Conservation (phyloP, 192 early-diverging fungal species). For the Geosiphon pyriformis region DNA sequence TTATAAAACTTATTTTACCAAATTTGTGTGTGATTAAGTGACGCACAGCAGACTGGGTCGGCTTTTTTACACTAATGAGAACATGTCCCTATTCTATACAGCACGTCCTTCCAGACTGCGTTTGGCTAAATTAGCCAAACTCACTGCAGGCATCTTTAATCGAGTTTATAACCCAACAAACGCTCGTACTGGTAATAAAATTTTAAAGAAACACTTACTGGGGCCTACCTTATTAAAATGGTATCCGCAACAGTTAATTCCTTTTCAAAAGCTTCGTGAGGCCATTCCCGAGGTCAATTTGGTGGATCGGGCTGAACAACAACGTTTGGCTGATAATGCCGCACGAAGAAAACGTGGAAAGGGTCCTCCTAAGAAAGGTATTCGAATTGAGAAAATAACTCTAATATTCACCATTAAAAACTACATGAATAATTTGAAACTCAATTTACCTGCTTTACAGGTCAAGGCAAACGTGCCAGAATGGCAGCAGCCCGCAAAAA, state of each 20-base stretch:
- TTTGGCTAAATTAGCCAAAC: not conserved
- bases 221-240: constrained; percentile 61
- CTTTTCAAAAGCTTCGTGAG: constrained; percentile 45
- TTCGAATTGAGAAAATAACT: too few species aligned
- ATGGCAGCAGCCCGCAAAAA: too few species aligned
- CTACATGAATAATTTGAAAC: too few species aligned
- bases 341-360: constrained; percentile 67
- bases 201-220: constrained; percentile 61
- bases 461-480: too few species aligned
- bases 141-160: constrained; percentile 50
- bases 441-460: too few species aligned
- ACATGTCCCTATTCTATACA: too few species aligned
- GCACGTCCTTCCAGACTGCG: not conserved
- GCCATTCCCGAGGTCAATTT: constrained; percentile 48
- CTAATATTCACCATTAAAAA: too few species aligned
- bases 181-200: constrained; percentile 65
- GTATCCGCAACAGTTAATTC: constrained; percentile 55
- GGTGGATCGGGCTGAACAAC: constrained; percentile 56
- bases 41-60: too few species aligned
- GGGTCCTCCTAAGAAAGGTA: constrained; percentile 74
- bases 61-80: too few species aligned
- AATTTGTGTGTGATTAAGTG: too few species aligned
- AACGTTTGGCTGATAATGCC: constrained; percentile 60
- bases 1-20: too few species aligned
- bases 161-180: constrained; percentile 66